Evolutionary conservation across 1,284 basidiomycete genomes (phyloP).

Genomic region (Cutaneotrichosporon sp.): DNA sequence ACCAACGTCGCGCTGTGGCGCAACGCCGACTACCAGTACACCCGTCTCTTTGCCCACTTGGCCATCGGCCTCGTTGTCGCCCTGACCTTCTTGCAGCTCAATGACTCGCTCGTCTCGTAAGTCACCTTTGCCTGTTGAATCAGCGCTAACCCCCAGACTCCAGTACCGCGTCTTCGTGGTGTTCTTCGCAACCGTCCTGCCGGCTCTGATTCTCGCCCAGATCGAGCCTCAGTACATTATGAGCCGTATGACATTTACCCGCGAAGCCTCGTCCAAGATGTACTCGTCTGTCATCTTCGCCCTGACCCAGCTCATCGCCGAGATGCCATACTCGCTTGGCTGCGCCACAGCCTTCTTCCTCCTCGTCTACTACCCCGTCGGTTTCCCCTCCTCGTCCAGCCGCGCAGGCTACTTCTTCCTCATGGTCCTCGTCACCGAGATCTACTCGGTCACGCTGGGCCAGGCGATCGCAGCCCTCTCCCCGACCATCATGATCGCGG

Average conservation of each 20-base stretch:
- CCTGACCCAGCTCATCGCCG: slow-evolving; percentile 71
- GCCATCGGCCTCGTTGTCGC: slow-evolving; percentile 75
- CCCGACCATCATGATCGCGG: slow-evolving; percentile 59
- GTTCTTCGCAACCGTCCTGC: slow-evolving; percentile 48
- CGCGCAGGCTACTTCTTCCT: slow-evolving; percentile 48
- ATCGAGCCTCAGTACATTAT: slow-evolving; percentile 83
- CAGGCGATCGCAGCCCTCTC: slow-evolving; percentile 66
- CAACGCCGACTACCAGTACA: slow-evolving; percentile 64
- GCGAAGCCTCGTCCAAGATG: slow-evolving; percentile 56
- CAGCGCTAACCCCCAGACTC: slow-evolving; percentile 52
- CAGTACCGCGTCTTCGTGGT: slow-evolving; percentile 74
- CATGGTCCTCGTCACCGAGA: slow-evolving; percentile 67
- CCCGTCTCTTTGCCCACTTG: slow-evolving; percentile 69
- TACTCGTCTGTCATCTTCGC: slow-evolving; percentile 61
- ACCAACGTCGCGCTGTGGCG: slow-evolving; percentile 77
- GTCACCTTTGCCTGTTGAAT: no score
- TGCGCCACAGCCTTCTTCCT: slow-evolving; percentile 74
- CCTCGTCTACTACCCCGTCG: slow-evolving; percentile 46
- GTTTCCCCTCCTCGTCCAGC: slow-evolving; percentile 31
- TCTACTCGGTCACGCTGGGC: slow-evolving; percentile 73
- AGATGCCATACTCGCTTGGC: slow-evolving; percentile 59
- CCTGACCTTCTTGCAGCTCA: slow-evolving; percentile 76
- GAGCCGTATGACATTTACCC: slow-evolving; percentile 57
- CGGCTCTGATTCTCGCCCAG: slow-evolving; percentile 44
- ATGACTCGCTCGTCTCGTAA: slow-evolving; percentile 51